These are phyloP conservation scores for Hemileia vastatrix DNA, from an alignment of 1,284 basidiomycete species.

Conservation along the genomic window DNA sequence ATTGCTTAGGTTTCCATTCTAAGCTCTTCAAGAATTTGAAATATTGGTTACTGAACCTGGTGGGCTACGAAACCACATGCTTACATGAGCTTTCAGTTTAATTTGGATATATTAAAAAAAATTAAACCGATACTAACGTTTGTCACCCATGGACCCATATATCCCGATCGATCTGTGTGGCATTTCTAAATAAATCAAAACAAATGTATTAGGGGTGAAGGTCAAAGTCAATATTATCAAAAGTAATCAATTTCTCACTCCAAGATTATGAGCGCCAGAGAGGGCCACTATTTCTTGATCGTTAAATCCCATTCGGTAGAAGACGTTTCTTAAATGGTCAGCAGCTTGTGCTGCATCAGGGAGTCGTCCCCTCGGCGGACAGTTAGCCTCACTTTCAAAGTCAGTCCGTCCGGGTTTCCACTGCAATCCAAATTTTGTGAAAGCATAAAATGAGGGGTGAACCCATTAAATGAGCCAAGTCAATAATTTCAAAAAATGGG, in stretches of 20 bases:
- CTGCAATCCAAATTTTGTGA: constrained; percentile 25
- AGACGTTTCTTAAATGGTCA: constrained; percentile 49
- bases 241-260: constrained; percentile 36
- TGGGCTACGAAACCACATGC: constrained; percentile 42
- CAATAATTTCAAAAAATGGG: constrained; percentile 24
- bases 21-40: constrained; percentile 46
- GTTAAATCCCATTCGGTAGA: constrained; percentile 51
- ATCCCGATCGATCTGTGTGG: constrained; percentile 49
- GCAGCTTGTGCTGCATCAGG: constrained; percentile 50
- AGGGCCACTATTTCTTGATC: constrained; percentile 54
- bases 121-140: constrained; percentile 8
- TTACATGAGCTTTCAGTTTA: neutral
- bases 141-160: constrained; percentile 45
- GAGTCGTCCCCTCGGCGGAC: constrained; percentile 47
- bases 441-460: neutral
- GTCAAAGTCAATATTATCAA: constrained; percentile 37
- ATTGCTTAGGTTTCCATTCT: constrained; percentile 50
- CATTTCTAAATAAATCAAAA: constrained; percentile 34
- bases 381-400: constrained; percentile 45
- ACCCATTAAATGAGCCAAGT: neutral
- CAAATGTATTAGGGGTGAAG: neutral
- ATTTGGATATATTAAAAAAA: neutral
- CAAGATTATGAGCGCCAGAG: constrained; percentile 52
- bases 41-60: constrained; percentile 50
- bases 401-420: constrained; percentile 51